Evolutionary conservation across 2,329 filamentous ascomycete species (phyloP).

Genomic region (Zasmidium cellare): DNA sequence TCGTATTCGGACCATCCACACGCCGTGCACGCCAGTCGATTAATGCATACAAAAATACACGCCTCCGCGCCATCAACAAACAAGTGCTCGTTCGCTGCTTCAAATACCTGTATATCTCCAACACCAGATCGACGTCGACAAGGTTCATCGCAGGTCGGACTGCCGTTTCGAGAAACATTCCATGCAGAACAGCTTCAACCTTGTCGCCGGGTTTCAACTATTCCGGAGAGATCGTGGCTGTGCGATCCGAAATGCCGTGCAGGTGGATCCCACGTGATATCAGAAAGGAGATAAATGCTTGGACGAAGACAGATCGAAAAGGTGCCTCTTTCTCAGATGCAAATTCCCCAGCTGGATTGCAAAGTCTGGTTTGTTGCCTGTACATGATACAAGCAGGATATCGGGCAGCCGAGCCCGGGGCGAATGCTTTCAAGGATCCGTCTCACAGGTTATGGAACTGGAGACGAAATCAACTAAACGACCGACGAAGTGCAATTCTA

Average conservation of each 20-base stretch:
- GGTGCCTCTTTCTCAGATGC: too few species aligned
- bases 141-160: neutral
- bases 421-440: too few species aligned
- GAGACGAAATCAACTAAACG: too few species aligned
- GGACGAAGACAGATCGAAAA: too few species aligned
- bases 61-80: neutral
- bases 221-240: neutral
- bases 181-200: neutral
- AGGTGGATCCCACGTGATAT: neutral
- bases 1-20: neutral
- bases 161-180: slow-evolving; percentile 5
- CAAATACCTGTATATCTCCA: neutral
- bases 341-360: too few species aligned
- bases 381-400: too few species aligned
- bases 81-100: slow-evolving; percentile 1
- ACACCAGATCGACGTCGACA: slow-evolving; percentile 2
- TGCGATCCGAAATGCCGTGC: neutral
- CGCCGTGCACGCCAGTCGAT: neutral
- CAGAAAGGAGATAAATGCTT: neutral
- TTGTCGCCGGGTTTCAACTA: slow-evolving; percentile 1
- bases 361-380: too few species aligned
- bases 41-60: neutral
- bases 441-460: too few species aligned
- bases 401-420: too few species aligned
- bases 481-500: too few species aligned